phyloP scores from a whole-genome alignment of 2,329 filamentous ascomycete genomes.

The Cryphonectria parasitica region DNA sequence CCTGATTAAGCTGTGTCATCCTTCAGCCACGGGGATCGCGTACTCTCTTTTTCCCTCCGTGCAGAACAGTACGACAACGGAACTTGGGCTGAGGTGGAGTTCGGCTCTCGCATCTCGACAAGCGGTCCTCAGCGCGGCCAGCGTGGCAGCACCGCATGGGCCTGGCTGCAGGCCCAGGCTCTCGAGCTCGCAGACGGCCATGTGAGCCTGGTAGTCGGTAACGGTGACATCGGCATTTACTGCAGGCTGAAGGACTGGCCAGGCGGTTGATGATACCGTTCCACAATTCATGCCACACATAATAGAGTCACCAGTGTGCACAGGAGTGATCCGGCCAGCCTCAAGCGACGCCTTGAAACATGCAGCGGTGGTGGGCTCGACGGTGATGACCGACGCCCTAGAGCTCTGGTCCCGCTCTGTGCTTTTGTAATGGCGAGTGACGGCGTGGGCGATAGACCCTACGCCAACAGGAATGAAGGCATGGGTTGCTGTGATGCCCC shows the following conservation, averaged over 20 bases:
- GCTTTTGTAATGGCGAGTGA: conserved; percentile 65
- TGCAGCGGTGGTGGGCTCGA: conserved; percentile 70
- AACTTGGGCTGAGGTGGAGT: neutral
- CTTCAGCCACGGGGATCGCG: conserved; percentile 3
- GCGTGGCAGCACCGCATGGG: conserved; percentile 64
- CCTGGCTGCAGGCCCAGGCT: conserved; percentile 53
- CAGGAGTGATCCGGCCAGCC: conserved; percentile 49
- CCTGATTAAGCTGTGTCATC: neutral
- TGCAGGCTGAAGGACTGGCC: conserved; percentile 60
- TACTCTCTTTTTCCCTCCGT: conserved; percentile 23
- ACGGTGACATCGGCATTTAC: conserved; percentile 66
- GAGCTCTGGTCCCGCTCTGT: conserved; percentile 10
- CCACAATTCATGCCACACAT: conserved; percentile 78
- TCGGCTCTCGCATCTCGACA: conserved; percentile 9
- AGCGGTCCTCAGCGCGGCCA: conserved; percentile 52
- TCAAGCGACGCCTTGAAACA: conserved; percentile 60
- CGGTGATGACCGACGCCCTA: conserved; percentile 58
- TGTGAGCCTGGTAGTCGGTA: conserved; percentile 65
- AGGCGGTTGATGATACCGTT: conserved; percentile 67
- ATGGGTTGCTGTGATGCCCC: conserved; percentile 46
- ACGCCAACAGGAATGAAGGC: conserved; percentile 72
- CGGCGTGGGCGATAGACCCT: conserved; percentile 73
- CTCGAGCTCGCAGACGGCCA: conserved; percentile 58
- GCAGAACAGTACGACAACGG: conserved; percentile 22
- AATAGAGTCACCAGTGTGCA: conserved; percentile 65